Evolutionary conservation across 2,329 filamentous ascomycete genomes (phyloP).

Genomic region (Cadophora sp.): DNA sequence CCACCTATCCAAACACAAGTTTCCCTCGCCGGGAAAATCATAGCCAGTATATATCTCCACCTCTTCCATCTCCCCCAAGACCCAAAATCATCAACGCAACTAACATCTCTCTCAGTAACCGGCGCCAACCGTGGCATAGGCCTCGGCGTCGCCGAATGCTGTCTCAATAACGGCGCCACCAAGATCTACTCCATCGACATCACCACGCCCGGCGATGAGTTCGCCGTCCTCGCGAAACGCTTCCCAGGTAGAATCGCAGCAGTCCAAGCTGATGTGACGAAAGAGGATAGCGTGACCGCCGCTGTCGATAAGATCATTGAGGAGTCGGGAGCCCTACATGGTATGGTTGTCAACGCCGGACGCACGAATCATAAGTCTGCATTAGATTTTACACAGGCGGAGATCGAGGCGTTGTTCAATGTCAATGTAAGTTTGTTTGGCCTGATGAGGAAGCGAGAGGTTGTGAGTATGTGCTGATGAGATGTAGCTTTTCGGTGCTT

Average conservation of each 20-base stretch:
- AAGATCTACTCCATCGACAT: constrained; percentile 56
- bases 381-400: constrained; percentile 55
- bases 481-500: constrained; percentile 50
- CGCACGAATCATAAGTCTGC: constrained; percentile 59
- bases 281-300: constrained; percentile 51
- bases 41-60: constrained; percentile 42
- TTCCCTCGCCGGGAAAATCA: constrained; percentile 43
- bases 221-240: constrained; percentile 46
- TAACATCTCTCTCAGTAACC: constrained; percentile 39
- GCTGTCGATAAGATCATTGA: constrained; percentile 53
- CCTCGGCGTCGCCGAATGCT: constrained; percentile 54
- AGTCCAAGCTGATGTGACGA: constrained; percentile 54
- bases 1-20: constrained; percentile 35
- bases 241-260: constrained; percentile 50
- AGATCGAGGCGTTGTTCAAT: constrained; percentile 52
- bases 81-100: background rate
- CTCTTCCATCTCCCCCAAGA: background rate
- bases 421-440: constrained; percentile 45
- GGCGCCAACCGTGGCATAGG: constrained; percentile 50
- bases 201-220: constrained; percentile 50
- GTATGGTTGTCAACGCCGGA: constrained; percentile 58
- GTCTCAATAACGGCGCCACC: constrained; percentile 52
- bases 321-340: constrained; percentile 53
- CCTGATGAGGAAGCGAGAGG: background rate
- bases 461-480: background rate